Evolutionary conservation across 164 flowering plant genomes (phyloP), one percentile per base, ranked within the genome.

Genomic region (Tetrastigma voinierianum): DNA sequence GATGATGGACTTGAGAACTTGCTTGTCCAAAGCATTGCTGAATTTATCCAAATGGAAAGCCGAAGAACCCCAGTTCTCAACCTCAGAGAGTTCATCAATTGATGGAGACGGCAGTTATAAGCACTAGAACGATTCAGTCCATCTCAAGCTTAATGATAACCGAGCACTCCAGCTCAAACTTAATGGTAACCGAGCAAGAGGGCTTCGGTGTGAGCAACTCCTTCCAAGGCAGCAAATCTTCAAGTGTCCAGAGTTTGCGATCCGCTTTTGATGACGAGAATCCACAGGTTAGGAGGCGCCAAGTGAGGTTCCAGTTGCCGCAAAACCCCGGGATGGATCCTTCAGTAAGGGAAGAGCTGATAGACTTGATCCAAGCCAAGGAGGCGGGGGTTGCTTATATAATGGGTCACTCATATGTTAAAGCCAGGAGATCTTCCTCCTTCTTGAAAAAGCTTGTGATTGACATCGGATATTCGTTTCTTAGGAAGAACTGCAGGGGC

Each of bases 11-110:
- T 92, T 76, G 97, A 92, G 80, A 81, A 81, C 75, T 86, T 74
- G 57, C 89, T 92, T 25, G 84, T 92, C 46, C 86, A 77, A 67
- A 90, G 90, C 78, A 83, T 92, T 61, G 92, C 91, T 2, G 94
- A 92, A 79, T 92, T 92, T 70, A 84, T 92, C 67, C 94, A 84
- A 71, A 92, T 87, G 94, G 97, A 92, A n/a, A 65, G 92, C 96
- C 9, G 87, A 71, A 0, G 86, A 85, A 52, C 80, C 91, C 17
- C 89, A 83, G 57, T 57, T 60, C 18, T 68, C 77, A 20, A 65
- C 78, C 55, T 69, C 82, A 8, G 82, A 83, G 46, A 62, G 51
- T 61, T 64, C 81, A 17, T 76, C 83, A 19, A 51, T 76, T 14
- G 85, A 85, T 71, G 87, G 84, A 85, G 67, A 81, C 83, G 89